Conservation (phyloP, 192 early-diverging fungal species). For the Borealophlyctis nickersoniae region DNA sequence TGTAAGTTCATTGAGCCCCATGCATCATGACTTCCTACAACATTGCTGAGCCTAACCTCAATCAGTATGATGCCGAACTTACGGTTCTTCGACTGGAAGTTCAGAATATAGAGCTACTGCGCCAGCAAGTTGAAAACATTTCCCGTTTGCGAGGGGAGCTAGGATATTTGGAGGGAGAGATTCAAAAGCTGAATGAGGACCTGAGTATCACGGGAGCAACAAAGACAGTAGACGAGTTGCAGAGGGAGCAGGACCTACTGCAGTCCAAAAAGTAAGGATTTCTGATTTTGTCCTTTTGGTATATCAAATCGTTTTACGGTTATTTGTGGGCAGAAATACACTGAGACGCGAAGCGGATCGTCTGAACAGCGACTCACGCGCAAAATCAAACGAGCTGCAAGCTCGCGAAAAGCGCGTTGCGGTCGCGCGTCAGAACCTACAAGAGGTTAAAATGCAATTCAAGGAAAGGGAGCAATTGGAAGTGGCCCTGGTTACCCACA, state of each 20-base stretch:
- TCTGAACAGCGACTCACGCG: conserved; percentile 45
- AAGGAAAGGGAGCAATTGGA: conserved; percentile 40
- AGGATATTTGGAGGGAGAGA: conserved; percentile 37
- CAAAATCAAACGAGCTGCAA: conserved; percentile 54
- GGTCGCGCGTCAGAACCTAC: conserved; percentile 30
- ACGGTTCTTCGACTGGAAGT: conserved; percentile 18
- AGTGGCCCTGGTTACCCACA: conserved; percentile 37
- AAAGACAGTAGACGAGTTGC: conserved; percentile 66
- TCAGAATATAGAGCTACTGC: conserved; percentile 32
- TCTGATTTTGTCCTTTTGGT: too few species aligned
- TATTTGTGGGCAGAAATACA: too few species aligned
- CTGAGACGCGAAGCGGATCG: conserved; percentile 55
- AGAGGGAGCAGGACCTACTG: conserved; percentile 51
- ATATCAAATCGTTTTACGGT: too few species aligned
- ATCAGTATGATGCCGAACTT: too few species aligned
- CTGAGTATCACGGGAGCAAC: conserved; percentile 55
- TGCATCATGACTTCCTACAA: too few species aligned
- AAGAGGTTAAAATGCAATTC: conserved; percentile 33
- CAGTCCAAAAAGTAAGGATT: conserved; percentile 43
- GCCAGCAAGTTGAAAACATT: conserved; percentile 36
- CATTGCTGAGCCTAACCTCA: too few species aligned
- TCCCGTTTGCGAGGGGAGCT: conserved; percentile 38
- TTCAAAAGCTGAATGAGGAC: conserved; percentile 45
- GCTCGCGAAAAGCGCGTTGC: conserved; percentile 29
- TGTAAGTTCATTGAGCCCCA: conserved; percentile 20